Conservation (phyloP, 2,329 filamentous ascomycete genomes). For the Colletotrichum abscissum region DNA sequence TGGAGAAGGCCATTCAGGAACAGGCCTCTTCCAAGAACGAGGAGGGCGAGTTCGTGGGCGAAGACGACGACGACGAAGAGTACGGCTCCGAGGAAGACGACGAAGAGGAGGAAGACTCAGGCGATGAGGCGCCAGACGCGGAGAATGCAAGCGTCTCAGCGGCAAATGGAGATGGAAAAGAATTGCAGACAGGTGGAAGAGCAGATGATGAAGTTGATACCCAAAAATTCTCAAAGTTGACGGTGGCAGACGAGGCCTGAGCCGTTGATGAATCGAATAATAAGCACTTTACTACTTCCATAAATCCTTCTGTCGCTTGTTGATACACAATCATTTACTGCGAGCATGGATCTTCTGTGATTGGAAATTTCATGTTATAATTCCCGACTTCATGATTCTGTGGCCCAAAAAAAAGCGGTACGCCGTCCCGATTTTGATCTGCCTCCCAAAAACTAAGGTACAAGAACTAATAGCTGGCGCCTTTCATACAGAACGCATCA, state of each 20-base stretch:
- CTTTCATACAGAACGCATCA: conserved; percentile 44
- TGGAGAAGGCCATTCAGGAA: conserved; percentile 90
- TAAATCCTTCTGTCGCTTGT: not conserved
- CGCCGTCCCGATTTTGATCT: conserved; percentile 15
- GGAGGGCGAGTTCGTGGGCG: conserved; percentile 47
- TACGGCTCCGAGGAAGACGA: conserved; percentile 41
- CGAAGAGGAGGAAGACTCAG: conserved; percentile 41
- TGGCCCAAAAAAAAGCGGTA: conserved; percentile 27
- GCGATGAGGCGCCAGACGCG: conserved; percentile 41
- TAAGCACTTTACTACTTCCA: not conserved
- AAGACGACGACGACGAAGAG: conserved; percentile 47
- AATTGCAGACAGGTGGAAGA: conserved; percentile 37
- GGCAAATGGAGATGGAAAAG: conserved; percentile 30
- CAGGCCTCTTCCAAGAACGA: conserved; percentile 66
- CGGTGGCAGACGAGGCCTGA: conserved; percentile 27
- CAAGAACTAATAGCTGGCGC: conserved; percentile 49
- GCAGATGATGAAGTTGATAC: conserved; percentile 40
- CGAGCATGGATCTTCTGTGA: not conserved
- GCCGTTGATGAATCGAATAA: not conserved
- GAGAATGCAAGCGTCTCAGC: conserved; percentile 36
- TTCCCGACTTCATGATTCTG: not conserved
- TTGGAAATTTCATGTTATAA: not conserved
- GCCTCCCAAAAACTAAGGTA: conserved; percentile 51
- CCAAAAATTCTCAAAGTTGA: conserved; percentile 34
- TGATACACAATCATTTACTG: not conserved